A percentile compares a stretch with the other conserved stretches of the same genome.
Evolutionary conservation across 768 basidiomycete genomes (phyloP).

Genomic region (Myochromella boudieri): DNA sequence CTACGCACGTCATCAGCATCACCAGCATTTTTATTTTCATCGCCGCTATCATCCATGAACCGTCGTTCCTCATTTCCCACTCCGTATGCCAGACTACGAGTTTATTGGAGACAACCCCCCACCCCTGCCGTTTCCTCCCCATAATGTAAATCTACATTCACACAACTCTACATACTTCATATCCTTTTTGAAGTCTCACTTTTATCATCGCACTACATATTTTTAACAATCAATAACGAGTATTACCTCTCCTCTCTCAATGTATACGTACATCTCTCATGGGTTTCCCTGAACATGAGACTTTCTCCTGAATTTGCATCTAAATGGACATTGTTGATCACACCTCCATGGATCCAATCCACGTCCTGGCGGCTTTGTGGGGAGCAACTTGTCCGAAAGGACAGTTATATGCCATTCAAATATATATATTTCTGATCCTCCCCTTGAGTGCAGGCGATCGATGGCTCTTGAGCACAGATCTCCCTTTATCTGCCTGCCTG

Average conservation of each 20-base stretch:
- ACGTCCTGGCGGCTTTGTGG: background rate
- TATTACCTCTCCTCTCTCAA: background rate
- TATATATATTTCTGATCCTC: no score
- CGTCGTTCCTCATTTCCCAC: background rate
- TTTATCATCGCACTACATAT: conserved; percentile 8
- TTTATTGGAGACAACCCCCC: background rate
- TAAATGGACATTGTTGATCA: no score
- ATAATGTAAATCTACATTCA: conserved; percentile 16
- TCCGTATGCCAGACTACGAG: background rate
- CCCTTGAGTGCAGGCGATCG: no score
- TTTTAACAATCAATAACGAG: conserved; percentile 12
- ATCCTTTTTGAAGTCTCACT: conserved; percentile 3
- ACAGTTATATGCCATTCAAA: no score
- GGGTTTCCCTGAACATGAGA: no score
- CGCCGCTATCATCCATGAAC: conserved; percentile 8
- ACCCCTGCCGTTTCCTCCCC: background rate
- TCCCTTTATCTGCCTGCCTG: no score
- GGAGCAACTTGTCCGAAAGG: no score
- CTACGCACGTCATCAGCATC: conserved; percentile 9
- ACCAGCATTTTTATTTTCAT: conserved; percentile 6
- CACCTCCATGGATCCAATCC: no score
- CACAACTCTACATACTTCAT: conserved; percentile 8
- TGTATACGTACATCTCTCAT: no score
- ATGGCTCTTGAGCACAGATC: no score
- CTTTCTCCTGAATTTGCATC: no score